Conservation (phyloP, 257 asterid species). For the Solanum appendiculatum region DNA sequence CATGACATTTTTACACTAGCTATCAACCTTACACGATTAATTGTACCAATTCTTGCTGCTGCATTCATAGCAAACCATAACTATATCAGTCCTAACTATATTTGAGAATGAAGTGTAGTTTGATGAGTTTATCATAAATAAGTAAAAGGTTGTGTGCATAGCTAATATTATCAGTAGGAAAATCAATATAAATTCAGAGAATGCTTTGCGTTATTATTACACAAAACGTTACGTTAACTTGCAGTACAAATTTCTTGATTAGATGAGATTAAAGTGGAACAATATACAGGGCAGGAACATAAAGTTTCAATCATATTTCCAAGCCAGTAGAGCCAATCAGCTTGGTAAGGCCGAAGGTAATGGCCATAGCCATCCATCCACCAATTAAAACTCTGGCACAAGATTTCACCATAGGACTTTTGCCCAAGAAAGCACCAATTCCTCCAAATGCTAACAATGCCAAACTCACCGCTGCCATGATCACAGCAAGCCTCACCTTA, state of each 20-base stretch:
- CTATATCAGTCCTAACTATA: neutral
- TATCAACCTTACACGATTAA: too few relatives aligned
- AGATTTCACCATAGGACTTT: conserved; percentile 26
- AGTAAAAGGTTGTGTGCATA: neutral
- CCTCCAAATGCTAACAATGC: conserved; percentile 46
- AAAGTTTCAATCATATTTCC: conserved; percentile 15
- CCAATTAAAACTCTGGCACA: conserved; percentile 52
- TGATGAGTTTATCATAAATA: neutral
- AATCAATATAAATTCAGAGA: neutral
- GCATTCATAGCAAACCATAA: too few relatives aligned
- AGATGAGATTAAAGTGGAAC: neutral
- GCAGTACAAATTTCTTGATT: neutral
- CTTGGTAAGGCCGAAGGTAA: conserved; percentile 60
- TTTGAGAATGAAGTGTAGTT: neutral
- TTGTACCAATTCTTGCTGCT: too few relatives aligned
- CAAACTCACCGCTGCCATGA: conserved; percentile 36
- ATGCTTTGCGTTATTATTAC: neutral
- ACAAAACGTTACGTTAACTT: neutral
- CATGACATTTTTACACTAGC: neutral
- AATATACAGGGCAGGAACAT: neutral
- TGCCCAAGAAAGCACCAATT: conserved; percentile 48
- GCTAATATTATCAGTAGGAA: neutral
- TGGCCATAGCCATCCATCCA: conserved; percentile 75
- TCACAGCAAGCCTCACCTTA: conserved; percentile 33
- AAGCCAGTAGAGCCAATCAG: conserved; percentile 35